Evolutionary conservation across 148 eudicot species (phyloP), one percentile per base, ranked within the genome.

Genomic region (Diospyros lotus): DNA sequence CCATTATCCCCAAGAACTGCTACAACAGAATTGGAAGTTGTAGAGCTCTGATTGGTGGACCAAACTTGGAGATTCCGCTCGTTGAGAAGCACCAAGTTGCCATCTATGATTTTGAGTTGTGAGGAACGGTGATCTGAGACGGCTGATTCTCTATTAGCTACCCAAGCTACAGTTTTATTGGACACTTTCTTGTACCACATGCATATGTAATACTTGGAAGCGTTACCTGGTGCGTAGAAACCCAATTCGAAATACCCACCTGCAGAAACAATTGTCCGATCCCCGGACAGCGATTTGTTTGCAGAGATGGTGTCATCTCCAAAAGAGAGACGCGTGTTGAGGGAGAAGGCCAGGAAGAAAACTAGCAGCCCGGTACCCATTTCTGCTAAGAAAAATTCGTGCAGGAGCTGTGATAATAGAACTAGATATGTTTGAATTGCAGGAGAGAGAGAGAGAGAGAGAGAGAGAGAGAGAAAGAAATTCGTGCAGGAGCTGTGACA

Each of bases 121-220:
- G 80, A 78, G 40, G 78, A 68, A 15, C 72, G 3, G 46, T 64
- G 81, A 70, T 87, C 84, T 13, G 61, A 43, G 52, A 85, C 17
- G 11, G 84, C 86, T 61, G 45, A 60, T 18, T 80, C 88, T 68
- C 83, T 81, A 62, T 87, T 84, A 60, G 88, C 90, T 64, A 85
- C 90, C 90, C 90, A 87, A 64, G 83, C 83, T 43, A 79, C 39
- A 52, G 86, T 79, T 66, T 66, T 69, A 3, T 12, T 18, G 41
- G 79, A 71, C 3, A 84, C 62, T 59, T 80, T 74, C 9, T 74
- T 77, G 69, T 80, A 82, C 90, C 87, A 84, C 15, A 82, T 80
- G 52, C 87, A 86, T 76, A 87, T 78, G 74, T 87, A 87, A 53
- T 75, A 77, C 3, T 75, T 78, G 50, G 90, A 79, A 70, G 86